Evolutionary conservation across 441 rosid species (phyloP), one percentile per base, ranked within the genome.

Genomic region (Populus hybrid): DNA sequence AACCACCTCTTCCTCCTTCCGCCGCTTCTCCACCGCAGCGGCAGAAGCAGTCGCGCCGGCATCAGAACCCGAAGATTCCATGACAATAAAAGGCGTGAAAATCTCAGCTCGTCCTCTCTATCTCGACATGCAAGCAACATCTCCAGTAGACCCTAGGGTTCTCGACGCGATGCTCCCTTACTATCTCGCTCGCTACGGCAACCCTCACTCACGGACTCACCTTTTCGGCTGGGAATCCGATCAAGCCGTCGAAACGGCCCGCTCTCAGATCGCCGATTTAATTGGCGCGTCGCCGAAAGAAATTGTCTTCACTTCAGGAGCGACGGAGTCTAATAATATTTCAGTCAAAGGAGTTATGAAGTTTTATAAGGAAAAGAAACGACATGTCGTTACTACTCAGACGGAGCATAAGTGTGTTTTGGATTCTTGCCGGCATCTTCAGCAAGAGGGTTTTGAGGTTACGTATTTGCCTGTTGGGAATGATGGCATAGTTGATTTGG

Each of bases 151-250:
- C 82, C 99, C 99, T 9, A 84, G 99, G 71, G 97, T 95, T 24
- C 82, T 91, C 12, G 98, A 95, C 75, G 91, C 98, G 8, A 95
- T 95, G 93, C 90, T 88, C 14, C 95, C 97, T 1, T 95, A 83
- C 68, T 84, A 87, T 72, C 74, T 92, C 75, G 83, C 89, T 19
- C 91, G 91, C 14, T 95, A 82, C 71, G 98, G 98, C 0, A 95
- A 94, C 79, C 97, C 99, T 38, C 98, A 95, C 89, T 95, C 99
- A 10, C 94, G 99, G 4, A 93, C 99, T 65, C 99, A 95, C 81
- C 89, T 94, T 32, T 95, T 84, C 82, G 99, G 99, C 28, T 95
- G 99, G 99, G 99, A 95, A 76, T 94, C 99, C 3, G 99, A 95
- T 74, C 81, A 75, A 72, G 99, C 97, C 3, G 96, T 88, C 7